phyloP scores from a whole-genome alignment of 805 yeast species.

The Clavispora phyllophila region DNA sequence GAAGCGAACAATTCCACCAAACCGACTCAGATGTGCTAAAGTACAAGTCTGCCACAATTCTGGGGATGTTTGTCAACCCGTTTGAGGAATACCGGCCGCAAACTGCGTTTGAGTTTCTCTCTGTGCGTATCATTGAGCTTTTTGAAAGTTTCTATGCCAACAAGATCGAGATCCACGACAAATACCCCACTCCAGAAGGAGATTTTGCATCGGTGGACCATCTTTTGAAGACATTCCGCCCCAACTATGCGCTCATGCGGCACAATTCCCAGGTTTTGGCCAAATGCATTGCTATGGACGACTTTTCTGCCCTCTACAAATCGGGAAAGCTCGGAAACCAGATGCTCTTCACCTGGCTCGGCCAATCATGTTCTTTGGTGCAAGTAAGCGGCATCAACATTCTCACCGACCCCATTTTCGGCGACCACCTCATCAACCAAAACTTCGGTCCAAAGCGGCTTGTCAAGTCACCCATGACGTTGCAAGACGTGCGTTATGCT shows the following conservation, averaged over 20 bases:
- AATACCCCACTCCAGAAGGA: conserved; percentile 32
- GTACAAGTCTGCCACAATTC: conserved; percentile 40
- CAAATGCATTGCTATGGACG: conserved; percentile 16
- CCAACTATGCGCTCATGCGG: conserved; percentile 46
- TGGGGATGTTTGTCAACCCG: conserved; percentile 86
- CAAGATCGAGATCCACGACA: conserved; percentile 31
- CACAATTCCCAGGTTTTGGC: conserved; percentile 27
- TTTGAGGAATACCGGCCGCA: conserved; percentile 87
- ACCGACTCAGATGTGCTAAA: conserved; percentile 4
- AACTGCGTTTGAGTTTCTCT: conserved; percentile 78
- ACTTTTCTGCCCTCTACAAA: conserved; percentile 1
- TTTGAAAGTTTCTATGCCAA: conserved; percentile 49
- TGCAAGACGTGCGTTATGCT: conserved; percentile 47
- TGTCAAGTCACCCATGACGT: conserved; percentile 65
- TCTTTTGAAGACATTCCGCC: conserved; percentile 55
- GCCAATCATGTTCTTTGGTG: conserved; percentile 80
- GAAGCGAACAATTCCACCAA: background rate
- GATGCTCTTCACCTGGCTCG: conserved; percentile 81
- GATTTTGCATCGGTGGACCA: conserved; percentile 39
- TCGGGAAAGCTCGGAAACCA: conserved; percentile 30
- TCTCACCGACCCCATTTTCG: conserved; percentile 81
- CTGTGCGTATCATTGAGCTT: conserved; percentile 66
- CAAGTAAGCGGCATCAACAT: conserved; percentile 70
- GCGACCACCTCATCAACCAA: conserved; percentile 56
- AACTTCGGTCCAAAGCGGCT: conserved; percentile 79